Evolutionary conservation across 352 stramenopile genomes (phyloP).

Genomic region (Phytophthora pini): DNA sequence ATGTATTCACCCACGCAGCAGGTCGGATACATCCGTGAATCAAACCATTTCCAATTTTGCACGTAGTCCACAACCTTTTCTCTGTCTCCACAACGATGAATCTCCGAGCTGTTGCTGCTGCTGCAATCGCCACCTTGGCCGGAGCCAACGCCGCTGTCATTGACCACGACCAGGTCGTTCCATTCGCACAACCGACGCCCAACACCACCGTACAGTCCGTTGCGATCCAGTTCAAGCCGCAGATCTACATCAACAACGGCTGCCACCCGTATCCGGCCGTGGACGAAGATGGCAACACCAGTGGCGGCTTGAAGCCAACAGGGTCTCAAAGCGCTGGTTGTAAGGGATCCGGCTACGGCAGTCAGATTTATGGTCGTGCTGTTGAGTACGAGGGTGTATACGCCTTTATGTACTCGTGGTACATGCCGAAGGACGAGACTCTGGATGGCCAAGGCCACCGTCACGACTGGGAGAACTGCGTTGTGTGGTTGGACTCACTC

Average conservation of each 20-base stretch:
- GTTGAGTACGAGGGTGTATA: constrained; percentile 13
- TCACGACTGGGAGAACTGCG: constrained; percentile 46
- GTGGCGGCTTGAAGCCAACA: constrained; percentile 29
- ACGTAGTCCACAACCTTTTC: too few species aligned
- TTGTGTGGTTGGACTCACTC: constrained; percentile 38
- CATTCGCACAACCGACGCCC: constrained; percentile 7
- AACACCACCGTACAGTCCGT: constrained; percentile 1
- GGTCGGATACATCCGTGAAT: too few species aligned
- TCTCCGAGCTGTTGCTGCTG: not conserved
- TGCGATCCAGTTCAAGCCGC: constrained; percentile 25
- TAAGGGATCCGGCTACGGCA: constrained; percentile 13
- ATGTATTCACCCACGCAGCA: too few species aligned
- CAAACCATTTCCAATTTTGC: too few species aligned
- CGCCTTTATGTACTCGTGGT: constrained; percentile 43
- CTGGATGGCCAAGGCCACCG: constrained; percentile 33
- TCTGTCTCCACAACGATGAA: not conserved
- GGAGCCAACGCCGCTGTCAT: constrained; percentile 1
- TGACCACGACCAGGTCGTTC: constrained; percentile 21
- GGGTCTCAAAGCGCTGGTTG: constrained; percentile 7
- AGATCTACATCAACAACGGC: constrained; percentile 40
- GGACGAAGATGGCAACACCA: constrained; percentile 33
- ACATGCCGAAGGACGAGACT: constrained; percentile 48
- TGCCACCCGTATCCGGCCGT: constrained; percentile 47
- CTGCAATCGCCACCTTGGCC: not conserved
- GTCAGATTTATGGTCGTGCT: constrained; percentile 14